Conservation (phyloP, 1,284 basidiomycete genomes). For the Rhodotorula sp. region DNA sequence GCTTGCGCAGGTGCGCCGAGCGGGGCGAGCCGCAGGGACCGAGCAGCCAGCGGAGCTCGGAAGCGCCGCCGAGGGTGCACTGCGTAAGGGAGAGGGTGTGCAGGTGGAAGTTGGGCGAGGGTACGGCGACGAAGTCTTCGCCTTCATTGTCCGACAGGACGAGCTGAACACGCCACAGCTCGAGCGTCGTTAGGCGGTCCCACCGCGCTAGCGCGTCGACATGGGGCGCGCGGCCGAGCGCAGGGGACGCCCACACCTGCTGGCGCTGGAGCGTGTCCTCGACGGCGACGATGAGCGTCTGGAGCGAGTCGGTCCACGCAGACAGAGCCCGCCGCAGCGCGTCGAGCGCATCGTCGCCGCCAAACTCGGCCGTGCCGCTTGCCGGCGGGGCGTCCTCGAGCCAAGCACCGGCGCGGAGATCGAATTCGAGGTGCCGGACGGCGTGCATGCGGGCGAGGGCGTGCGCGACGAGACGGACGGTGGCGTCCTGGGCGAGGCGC, state of each 20-base stretch:
- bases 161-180: slow-evolving; percentile 25
- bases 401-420: slow-evolving; percentile 6
- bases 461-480: not conserved
- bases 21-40: not conserved
- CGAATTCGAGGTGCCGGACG: slow-evolving; percentile 13
- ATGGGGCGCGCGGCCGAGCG: not conserved
- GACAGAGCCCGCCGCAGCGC: not conserved
- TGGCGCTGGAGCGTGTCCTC: slow-evolving; percentile 16
- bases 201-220: slow-evolving; percentile 8
- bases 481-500: not conserved
- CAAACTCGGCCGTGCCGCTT: not conserved
- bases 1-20: not conserved
- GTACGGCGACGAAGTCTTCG: not conserved
- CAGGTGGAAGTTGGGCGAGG: slow-evolving; percentile 3
- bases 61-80: not conserved
- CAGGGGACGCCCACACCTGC: slow-evolving; percentile 13
- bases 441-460: not conserved
- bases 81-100: slow-evolving; percentile 6
- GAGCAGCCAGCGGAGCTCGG: slow-evolving; percentile 20
- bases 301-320: slow-evolving; percentile 3
- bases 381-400: not conserved
- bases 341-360: not conserved
- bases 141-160: not conserved
- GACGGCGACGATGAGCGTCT: slow-evolving; percentile 8
- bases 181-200: slow-evolving; percentile 12